Percentiles rank a stretch among this genome's conserved stretches.
Evolutionary conservation across 192 early-diverging fungal genomes (phyloP).

Genomic region (Podila horticola): DNA sequence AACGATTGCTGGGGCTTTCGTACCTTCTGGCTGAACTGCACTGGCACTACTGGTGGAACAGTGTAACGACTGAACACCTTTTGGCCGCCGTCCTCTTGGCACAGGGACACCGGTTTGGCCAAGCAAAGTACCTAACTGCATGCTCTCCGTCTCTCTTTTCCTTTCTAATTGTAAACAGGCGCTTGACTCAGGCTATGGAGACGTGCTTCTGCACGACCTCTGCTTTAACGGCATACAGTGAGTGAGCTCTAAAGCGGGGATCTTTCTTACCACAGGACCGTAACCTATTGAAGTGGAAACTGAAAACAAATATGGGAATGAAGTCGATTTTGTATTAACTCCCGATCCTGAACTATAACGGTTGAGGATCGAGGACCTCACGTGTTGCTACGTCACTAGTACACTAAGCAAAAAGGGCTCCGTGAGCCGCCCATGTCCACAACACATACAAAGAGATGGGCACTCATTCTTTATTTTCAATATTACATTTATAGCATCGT

Average conservation of each 20-base stretch:
- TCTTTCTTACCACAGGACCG: background rate
- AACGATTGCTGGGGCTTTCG: background rate
- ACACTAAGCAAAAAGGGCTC: too few relatives aligned
- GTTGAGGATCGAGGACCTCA: too few relatives aligned
- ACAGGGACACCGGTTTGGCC: constrained; percentile 1
- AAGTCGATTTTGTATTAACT: too few relatives aligned
- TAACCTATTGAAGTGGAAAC: too few relatives aligned
- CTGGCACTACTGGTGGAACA: background rate
- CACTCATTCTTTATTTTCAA: too few relatives aligned
- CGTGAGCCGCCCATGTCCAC: too few relatives aligned
- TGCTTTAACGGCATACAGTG: background rate
- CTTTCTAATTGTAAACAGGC: constrained; percentile 5
- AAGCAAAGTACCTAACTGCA: background rate
- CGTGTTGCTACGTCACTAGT: too few relatives aligned
- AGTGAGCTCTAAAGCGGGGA: background rate
- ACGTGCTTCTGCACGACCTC: background rate
- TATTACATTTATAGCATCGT: too few relatives aligned
- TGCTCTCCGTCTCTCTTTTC: background rate
- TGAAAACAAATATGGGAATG: too few relatives aligned
- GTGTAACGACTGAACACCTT: background rate
- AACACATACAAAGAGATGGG: too few relatives aligned
- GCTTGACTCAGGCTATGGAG: background rate
- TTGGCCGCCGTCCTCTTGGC: background rate
- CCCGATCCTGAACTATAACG: too few relatives aligned
- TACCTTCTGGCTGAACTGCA: constrained; percentile 1